Percentiles rank a stretch among this genome's conserved stretches.
phyloP scores from a whole-genome alignment of 352 stramenopile genomes.

The Globisporangium middletonii region DNA sequence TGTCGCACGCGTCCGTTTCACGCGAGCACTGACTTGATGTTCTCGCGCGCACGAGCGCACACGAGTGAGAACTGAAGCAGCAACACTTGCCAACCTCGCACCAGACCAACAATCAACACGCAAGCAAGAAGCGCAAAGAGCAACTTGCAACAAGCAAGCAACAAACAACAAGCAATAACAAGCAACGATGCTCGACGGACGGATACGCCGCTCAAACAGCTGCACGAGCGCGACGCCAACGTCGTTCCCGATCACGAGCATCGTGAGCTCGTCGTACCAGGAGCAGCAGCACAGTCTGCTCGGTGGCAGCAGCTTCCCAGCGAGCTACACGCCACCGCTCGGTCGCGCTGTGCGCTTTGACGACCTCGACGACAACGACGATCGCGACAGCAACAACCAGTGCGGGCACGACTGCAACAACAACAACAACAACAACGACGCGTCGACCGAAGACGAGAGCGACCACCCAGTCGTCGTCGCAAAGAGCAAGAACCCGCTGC shows the following conservation, averaged over 20 bases:
- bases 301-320: not conserved
- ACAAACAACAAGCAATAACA: too few relatives aligned
- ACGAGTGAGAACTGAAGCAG: not conserved
- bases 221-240: conserved; percentile 4
- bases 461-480: not conserved
- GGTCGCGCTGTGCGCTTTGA: conserved; percentile 12
- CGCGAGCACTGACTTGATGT: not conserved
- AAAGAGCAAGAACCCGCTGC: not conserved
- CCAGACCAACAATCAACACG: conserved; percentile 1
- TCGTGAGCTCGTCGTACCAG: conserved; percentile 14
- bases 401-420: conserved; percentile 8
- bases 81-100: not conserved
- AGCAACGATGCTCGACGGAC: conserved; percentile 1
- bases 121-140: not conserved
- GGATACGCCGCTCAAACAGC: conserved; percentile 13
- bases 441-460: conserved; percentile 12
- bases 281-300: not conserved
- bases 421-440: conserved; percentile 11
- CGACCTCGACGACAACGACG: conserved; percentile 21
- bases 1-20: not conserved
- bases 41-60: not conserved
- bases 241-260: conserved; percentile 2
- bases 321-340: conserved; percentile 7
- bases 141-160: not conserved
- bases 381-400: conserved; percentile 5